A percentile compares a stretch with the other conserved stretches of the same genome.
phyloP scores from a whole-genome alignment of 768 basidiomycete species.

The Kwoniella shandongensis region DNA sequence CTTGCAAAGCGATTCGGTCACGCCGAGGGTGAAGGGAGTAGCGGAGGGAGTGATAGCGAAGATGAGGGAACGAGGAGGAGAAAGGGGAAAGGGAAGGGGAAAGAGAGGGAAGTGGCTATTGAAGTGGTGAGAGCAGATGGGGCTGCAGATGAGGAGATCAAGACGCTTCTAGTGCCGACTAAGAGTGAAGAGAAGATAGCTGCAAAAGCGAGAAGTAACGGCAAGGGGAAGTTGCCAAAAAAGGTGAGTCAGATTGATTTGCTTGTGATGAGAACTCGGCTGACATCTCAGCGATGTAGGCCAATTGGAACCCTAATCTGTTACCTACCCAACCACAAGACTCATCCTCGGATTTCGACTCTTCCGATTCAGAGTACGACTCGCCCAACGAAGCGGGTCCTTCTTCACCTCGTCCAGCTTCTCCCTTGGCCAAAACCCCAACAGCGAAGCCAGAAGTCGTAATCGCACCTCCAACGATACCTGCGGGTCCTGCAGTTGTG shows the following conservation, averaged over 20 bases:
- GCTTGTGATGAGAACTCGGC: too few relatives aligned
- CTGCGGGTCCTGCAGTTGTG: neutral
- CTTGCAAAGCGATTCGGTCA: slow-evolving; percentile 19
- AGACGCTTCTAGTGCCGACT: slow-evolving; percentile 17
- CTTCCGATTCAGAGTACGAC: slow-evolving; percentile 41
- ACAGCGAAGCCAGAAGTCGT: neutral
- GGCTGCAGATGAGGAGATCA: slow-evolving; percentile 8
- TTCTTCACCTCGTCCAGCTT: slow-evolving; percentile 16
- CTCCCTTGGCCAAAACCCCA: slow-evolving; percentile 3
- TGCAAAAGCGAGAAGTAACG: slow-evolving; percentile 13
- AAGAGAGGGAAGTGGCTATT: slow-evolving; percentile 36
- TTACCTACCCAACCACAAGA: slow-evolving; percentile 28
- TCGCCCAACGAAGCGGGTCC: slow-evolving; percentile 18
- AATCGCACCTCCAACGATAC: neutral
- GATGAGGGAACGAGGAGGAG: slow-evolving; percentile 51
- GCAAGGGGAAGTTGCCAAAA: slow-evolving; percentile 24
- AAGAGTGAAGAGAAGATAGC: slow-evolving; percentile 16
- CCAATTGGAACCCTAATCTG: slow-evolving; percentile 31
- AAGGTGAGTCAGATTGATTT: slow-evolving; percentile 23
- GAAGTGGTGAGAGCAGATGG: slow-evolving; percentile 20
- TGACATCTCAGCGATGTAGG: slow-evolving; percentile 17
- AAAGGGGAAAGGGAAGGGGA: slow-evolving; percentile 27
- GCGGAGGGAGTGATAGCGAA: slow-evolving; percentile 20
- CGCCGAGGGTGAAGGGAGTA: slow-evolving; percentile 31
- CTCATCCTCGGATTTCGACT: slow-evolving; percentile 37